These are phyloP conservation scores for Schizophyllum commune DNA, from an alignment of 1,284 basidiomycete genomes.

Conservation along the genomic window DNA sequence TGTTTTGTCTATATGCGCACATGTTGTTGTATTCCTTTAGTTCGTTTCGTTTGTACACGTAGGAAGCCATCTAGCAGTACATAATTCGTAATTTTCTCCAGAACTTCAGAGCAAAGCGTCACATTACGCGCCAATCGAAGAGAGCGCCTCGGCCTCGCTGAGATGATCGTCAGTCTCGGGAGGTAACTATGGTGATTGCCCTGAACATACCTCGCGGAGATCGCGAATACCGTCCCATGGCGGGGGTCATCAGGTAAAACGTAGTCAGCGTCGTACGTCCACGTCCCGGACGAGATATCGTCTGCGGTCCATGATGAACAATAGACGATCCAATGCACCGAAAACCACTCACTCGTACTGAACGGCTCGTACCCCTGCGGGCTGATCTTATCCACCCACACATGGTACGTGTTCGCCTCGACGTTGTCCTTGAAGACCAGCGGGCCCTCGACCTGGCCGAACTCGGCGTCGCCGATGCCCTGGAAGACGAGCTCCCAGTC, in stretches of 20 bases:
- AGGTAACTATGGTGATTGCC: no score
- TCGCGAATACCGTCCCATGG: slow-evolving; percentile 12
- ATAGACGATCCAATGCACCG: background rate
- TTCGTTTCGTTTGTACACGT: no score
- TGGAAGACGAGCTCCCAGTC: slow-evolving; percentile 2
- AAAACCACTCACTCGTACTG: background rate
- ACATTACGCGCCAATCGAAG: background rate
- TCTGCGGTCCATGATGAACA: background rate
- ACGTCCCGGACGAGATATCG: slow-evolving; percentile 4
- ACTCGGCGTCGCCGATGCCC: slow-evolving; percentile 5
- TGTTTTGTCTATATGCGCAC: background rate
- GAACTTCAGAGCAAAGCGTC: background rate
- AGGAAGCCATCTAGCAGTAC: no score
- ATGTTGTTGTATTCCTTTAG: background rate
- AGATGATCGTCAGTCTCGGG: background rate
- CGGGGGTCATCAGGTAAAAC: slow-evolving; percentile 10
- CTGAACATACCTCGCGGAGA: slow-evolving; percentile 10
- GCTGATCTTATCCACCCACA: slow-evolving; percentile 3
- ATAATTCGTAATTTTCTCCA: no score
- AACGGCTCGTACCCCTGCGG: slow-evolving; percentile 2
- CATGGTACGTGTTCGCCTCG: slow-evolving; percentile 1
- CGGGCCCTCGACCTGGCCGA: slow-evolving; percentile 6
- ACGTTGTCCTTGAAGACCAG: slow-evolving; percentile 5
- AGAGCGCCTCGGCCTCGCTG: background rate
- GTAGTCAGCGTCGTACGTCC: slow-evolving; percentile 12